Base-by-base conservation (phyloP, 495 filamentous ascomycete species). In the Penicillium desertorum region DNA sequence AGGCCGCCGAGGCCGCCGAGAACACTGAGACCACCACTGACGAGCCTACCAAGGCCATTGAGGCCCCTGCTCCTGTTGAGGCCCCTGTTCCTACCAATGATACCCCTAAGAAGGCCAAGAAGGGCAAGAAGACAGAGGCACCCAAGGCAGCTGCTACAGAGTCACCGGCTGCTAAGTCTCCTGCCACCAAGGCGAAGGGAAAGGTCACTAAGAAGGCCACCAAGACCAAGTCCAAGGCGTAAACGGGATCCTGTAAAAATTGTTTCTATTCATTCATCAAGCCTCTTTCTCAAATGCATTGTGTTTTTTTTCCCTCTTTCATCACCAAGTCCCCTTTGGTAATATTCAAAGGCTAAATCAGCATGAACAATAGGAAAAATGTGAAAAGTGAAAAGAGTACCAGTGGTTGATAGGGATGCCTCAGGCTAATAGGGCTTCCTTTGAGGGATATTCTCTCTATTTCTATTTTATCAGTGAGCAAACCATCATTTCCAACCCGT, bases 221-320 rank as follows among this genome's bases (percentile, higher is more conserved):
- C 51, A 78, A 78, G 64, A 56, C 66, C 41, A 72, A 73, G 64
- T 50, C 59, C 36, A 70, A 71, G 63, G 69, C 72, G 29, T 76
- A 69, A 73, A 54, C 30, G 56, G 58, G 46, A 51, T 57, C 30
- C 51, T 67, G 54, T 59, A 57, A 63, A 67, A 66, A 64, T 58
- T 51, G 54, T 62, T 55, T 39, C 29, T 53, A 57, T 57, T 37
- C 45, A 42, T 56, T 39, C 59, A 62, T 62, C 14, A 36, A 55
- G 53, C 53, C 54, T 62, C 54, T 57, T 51, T 58, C 22, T 61
- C 54, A 51, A 57, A 63, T 63, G 53, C 53, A 55, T 47, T 55
- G 17, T 43, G 27, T n/a, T 17, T 45, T 52, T 20, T 8, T 23
- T n/a, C 10, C 6, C 19, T 22, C 19, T 22, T 25, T 39, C 16